Evolutionary conservation across 2,329 filamentous ascomycete genomes (phyloP).

Genomic region (Moelleriella libera): DNA sequence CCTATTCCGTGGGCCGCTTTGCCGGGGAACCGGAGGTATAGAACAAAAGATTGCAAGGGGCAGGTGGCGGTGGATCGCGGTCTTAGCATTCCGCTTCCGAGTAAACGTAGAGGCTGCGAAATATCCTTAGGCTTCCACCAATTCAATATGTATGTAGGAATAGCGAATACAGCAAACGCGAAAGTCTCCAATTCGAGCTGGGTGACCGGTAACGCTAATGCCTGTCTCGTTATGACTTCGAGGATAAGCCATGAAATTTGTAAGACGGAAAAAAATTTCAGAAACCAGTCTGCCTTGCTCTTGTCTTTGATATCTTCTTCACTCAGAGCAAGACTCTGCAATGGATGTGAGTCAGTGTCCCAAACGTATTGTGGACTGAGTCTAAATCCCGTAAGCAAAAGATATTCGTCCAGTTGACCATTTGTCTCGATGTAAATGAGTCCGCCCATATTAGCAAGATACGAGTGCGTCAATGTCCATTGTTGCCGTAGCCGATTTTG

Average conservation of each 20-base stretch:
- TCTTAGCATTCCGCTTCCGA: neutral
- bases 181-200: neutral
- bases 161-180: neutral
- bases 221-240: neutral
- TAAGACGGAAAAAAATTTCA: neutral
- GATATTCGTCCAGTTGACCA: neutral
- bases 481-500: neutral
- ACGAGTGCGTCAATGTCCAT: neutral
- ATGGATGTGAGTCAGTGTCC: neutral
- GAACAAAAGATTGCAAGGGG: neutral
- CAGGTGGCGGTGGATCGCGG: neutral
- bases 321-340: neutral
- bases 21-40: neutral
- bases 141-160: neutral
- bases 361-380: neutral
- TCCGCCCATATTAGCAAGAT: neutral
- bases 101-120: neutral
- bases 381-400: neutral
- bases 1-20: neutral
- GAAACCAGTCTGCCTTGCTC: neutral
- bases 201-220: neutral
- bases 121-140: neutral
- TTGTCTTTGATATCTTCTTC: neutral
- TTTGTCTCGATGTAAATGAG: neutral
- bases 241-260: neutral